phyloP scores from a whole-genome alignment of 257 asterid genomes.

The Solanum raphanifolium region DNA sequence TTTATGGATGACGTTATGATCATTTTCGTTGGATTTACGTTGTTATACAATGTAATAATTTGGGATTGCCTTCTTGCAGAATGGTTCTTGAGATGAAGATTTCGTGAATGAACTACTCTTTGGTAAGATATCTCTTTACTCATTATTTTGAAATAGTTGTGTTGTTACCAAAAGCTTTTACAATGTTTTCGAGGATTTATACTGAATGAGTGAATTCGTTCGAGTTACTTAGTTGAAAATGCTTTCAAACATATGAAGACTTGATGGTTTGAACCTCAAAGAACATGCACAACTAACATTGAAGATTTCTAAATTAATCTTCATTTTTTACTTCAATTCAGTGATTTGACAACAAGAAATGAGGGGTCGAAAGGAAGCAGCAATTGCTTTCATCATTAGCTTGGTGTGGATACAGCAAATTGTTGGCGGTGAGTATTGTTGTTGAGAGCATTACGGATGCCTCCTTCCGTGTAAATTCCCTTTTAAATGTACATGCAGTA shows the following conservation, averaged over 20 bases:
- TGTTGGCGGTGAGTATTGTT: constrained; percentile 43
- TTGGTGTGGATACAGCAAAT: constrained; percentile 38
- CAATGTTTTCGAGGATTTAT: not conserved
- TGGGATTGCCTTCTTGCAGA: not conserved
- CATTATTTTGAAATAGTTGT: not conserved
- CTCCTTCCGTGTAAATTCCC: not conserved
- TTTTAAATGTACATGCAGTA: not conserved
- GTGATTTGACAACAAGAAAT: constrained; percentile 22
- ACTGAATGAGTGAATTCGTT: not conserved
- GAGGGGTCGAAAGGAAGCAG: constrained; percentile 33
- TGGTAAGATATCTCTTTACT: not conserved
- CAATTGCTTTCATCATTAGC: constrained; percentile 31
- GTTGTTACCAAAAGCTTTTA: not conserved
- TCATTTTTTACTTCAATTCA: constrained; percentile 4
- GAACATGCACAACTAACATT: not conserved
- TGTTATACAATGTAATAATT: not conserved
- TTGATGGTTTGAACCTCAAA: not conserved
- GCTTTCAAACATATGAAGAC: not conserved
- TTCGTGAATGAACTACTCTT: not conserved
- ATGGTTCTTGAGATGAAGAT: not conserved
- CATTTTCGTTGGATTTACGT: not conserved
- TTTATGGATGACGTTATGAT: not conserved
- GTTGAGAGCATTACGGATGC: not conserved
- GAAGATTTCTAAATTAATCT: not conserved
- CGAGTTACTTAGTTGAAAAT: not conserved